These are phyloP conservation scores for Blumeriella jaapii DNA, from an alignment of 2,329 filamentous ascomycete genomes.

Conservation along the genomic window DNA sequence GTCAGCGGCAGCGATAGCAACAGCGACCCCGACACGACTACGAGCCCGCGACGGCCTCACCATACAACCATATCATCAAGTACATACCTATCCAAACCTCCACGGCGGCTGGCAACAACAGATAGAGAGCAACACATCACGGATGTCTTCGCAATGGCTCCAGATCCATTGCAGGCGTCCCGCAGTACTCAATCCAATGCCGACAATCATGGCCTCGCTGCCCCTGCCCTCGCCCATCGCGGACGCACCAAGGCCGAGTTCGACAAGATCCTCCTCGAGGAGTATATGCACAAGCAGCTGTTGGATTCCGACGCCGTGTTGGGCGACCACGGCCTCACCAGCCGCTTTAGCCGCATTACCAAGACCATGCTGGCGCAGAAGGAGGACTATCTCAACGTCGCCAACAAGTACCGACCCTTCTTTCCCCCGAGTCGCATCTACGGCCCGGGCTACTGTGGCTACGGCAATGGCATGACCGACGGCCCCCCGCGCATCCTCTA, in stretches of 20 bases:
- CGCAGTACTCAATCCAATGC: too few species aligned
- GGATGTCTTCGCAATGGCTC: conserved; percentile 27
- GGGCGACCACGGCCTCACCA: conserved; percentile 37
- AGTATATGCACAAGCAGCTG: conserved; percentile 54
- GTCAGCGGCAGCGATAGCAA: too few species aligned
- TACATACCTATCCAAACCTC: too few species aligned
- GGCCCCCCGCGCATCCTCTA: conserved; percentile 64
- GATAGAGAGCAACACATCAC: too few species aligned
- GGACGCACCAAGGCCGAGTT: conserved; percentile 23
- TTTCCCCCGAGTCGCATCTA: conserved; percentile 48
- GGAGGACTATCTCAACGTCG: conserved; percentile 55
- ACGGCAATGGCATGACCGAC: conserved; percentile 78
- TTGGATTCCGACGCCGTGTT: conserved; percentile 43
- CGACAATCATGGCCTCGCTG: conserved; percentile 9
- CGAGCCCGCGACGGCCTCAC: too few species aligned
- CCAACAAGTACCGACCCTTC: conserved; percentile 41
- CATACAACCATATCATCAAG: too few species aligned
- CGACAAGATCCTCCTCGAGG: conserved; percentile 43
- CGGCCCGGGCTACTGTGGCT: conserved; percentile 74
- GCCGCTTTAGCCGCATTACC: too few species aligned
- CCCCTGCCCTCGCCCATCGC: conserved; percentile 20
- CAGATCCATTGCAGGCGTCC: conserved; percentile 22
- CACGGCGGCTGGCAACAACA: too few species aligned
- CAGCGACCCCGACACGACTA: too few species aligned
- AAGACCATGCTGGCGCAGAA: conserved; percentile 56